phyloP scores from a whole-genome alignment of 192 early-diverging fungal species.

The Coemansia sp. region DNA sequence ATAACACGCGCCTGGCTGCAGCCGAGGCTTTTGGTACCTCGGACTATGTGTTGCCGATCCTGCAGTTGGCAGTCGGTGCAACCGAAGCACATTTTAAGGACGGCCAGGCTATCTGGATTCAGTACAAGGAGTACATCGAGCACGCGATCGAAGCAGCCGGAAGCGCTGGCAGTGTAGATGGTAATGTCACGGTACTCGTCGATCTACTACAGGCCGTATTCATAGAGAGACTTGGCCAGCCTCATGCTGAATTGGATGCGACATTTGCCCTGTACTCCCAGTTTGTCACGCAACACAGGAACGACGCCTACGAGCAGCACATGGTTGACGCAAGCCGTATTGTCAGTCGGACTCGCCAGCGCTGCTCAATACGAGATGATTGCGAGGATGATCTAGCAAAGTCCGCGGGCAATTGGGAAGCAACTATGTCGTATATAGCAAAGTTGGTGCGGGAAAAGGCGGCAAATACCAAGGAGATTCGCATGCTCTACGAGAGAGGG shows the following conservation, averaged over 20 bases:
- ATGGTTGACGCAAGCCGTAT: slow-evolving; percentile 34
- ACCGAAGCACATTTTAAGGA: slow-evolving; percentile 18
- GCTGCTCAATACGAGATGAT: slow-evolving; percentile 15
- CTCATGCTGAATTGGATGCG: slow-evolving; percentile 32
- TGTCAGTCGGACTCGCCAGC: slow-evolving; percentile 18
- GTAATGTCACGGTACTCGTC: not conserved
- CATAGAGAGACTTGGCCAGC: slow-evolving; percentile 25
- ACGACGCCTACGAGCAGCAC: slow-evolving; percentile 34
- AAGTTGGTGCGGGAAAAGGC: slow-evolving; percentile 8
- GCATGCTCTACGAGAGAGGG: slow-evolving; percentile 36
- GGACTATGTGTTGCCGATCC: slow-evolving; percentile 4
- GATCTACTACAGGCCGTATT: slow-evolving; percentile 21
- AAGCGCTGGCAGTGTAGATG: not conserved
- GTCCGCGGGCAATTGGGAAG: slow-evolving; percentile 23
- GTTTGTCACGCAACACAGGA: slow-evolving; percentile 27
- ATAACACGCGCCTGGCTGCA: slow-evolving; percentile 13
- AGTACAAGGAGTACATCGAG: slow-evolving; percentile 27
- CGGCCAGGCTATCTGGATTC: slow-evolving; percentile 27
- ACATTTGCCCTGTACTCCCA: slow-evolving; percentile 46
- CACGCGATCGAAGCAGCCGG: not conserved
- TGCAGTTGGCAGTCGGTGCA: slow-evolving; percentile 28
- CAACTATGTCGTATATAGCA: slow-evolving; percentile 20
- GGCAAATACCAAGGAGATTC: slow-evolving; percentile 8
- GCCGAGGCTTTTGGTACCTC: slow-evolving; percentile 15
- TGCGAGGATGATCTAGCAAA: slow-evolving; percentile 17